Evolutionary conservation across 495 filamentous ascomycete genomes (phyloP).

Genomic region (Parathielavia appendiculata): DNA sequence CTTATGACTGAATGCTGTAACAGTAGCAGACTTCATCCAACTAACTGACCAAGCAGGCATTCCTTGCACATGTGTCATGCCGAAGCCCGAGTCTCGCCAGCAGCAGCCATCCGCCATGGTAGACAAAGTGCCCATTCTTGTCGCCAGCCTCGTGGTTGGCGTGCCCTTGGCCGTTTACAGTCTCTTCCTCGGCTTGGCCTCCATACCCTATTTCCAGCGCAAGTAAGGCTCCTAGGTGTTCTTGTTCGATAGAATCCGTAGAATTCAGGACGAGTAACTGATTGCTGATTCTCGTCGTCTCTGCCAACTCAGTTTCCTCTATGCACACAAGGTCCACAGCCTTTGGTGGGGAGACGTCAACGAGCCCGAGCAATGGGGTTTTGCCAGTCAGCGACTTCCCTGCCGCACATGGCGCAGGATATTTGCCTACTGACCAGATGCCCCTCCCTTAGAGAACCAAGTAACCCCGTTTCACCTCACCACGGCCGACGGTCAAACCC

Average conservation of each 20-base stretch:
- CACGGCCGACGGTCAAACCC: slow-evolving; percentile 50
- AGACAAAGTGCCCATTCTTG: slow-evolving; percentile 11
- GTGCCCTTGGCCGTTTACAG: slow-evolving; percentile 39
- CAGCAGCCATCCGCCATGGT: not conserved
- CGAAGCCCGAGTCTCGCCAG: not conserved
- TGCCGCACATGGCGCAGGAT: not conserved
- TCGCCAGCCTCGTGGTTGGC: slow-evolving; percentile 39
- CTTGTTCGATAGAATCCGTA: too few relatives aligned
- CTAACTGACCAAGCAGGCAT: too few relatives aligned
- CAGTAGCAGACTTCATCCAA: too few relatives aligned
- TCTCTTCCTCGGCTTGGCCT: slow-evolving; percentile 42
- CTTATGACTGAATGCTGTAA: too few relatives aligned
- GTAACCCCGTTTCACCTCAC: slow-evolving; percentile 60
- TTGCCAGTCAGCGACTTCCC: slow-evolving; percentile 55
- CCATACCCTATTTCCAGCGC: slow-evolving; percentile 52
- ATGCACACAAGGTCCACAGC: slow-evolving; percentile 68
- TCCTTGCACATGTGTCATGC: not conserved
- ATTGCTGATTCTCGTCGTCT: not conserved
- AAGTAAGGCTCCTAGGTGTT: slow-evolving; percentile 43
- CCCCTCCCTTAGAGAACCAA: slow-evolving; percentile 50
- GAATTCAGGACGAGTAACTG: not conserved
- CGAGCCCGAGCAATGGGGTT: slow-evolving; percentile 72
- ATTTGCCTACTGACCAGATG: not conserved
- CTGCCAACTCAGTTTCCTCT: slow-evolving; percentile 55
- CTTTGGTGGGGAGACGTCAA: slow-evolving; percentile 64